A percentile compares a stretch with the other conserved stretches of the same genome.
Conservation (phyloP, 2,329 filamentous ascomycete species). For the Ascochyta koolunga region DNA sequence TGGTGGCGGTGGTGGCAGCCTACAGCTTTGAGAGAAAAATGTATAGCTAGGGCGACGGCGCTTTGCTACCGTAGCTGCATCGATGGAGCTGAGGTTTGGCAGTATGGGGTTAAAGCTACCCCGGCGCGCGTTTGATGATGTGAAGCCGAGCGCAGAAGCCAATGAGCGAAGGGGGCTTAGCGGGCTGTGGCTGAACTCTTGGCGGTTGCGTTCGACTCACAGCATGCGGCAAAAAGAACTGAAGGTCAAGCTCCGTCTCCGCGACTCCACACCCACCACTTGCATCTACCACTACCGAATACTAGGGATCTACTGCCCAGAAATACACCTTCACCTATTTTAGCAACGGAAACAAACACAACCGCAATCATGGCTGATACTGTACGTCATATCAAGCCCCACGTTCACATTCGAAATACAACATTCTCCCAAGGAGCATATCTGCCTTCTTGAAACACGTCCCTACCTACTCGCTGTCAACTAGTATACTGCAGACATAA, state of each 20-base stretch:
- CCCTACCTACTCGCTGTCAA: not conserved
- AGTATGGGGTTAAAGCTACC: constrained; percentile 16
- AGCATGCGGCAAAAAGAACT: constrained; percentile 26
- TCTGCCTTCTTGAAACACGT: not conserved
- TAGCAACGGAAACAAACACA: constrained; percentile 17
- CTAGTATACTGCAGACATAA: not conserved
- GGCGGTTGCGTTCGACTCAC: constrained; percentile 17
- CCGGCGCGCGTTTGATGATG: constrained; percentile 24
- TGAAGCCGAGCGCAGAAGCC: constrained; percentile 22
- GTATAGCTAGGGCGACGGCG: not conserved
- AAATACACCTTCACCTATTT: constrained; percentile 5
- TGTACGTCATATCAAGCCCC: constrained; percentile 42
- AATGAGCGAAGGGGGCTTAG: constrained; percentile 37
- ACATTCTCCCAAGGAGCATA: constrained; percentile 1
- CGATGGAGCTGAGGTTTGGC: constrained; percentile 8
- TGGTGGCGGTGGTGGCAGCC: constrained; percentile 19
- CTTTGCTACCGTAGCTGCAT: constrained; percentile 31
- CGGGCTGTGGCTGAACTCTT: constrained; percentile 22
- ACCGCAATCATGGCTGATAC: constrained; percentile 61
- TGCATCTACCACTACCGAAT: constrained; percentile 9
- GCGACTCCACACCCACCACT: constrained; percentile 13
- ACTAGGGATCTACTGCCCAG: not conserved
- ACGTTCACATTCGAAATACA: constrained; percentile 32
- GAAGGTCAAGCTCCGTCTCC: constrained; percentile 17
- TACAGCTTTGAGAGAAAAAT: not conserved